Evolutionary conservation across 768 basidiomycete species (phyloP), one percentile per base, ranked within the genome.

Genomic region (Clitopilus passeckerianus): DNA sequence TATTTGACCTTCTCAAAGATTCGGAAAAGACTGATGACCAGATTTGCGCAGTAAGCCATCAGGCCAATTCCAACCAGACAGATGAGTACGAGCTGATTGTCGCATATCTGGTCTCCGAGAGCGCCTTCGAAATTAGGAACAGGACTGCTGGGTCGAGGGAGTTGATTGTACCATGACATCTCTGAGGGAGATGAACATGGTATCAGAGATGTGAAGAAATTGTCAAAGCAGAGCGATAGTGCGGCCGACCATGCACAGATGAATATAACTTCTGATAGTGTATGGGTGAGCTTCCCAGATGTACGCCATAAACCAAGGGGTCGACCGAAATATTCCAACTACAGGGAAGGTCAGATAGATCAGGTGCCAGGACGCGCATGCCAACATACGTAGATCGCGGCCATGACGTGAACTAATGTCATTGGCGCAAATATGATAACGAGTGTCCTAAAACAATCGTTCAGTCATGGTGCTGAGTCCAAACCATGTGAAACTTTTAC

Each of bases 231-330:
- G 57, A 95, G 86, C 16, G 92, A 91, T 57, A 95, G 80, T 15
- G 90, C 87, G 33, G 92, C 90, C 59, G 91, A 93, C 93, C 93
- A 96, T n/a, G 89, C 84, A 72, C 93, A 95, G 65, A 94, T 93
- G 70, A 93, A 94, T 57, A 93, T 77, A 50, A 94, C 89, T 76
- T 96, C 95, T 52, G 86, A 81, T 33, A 95, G 82, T 6, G 93
- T 95, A 67, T 95, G 88, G 2, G 89, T 85, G 35, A 95, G 82
- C 72, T 95, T 95, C 54, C 79, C 85, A 33, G 91, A 92, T 33
- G 94, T 93, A 56, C 83, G 81, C 95, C 95, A 96, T 30, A 96
- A 77, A n/a, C 94, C 95, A 22, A 96, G 76, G 6, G 95, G 94
- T 34, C 89, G 86, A 41, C 94, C 90, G 67, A 95, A 95, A 74